Evolutionary conservation across 2,329 filamentous ascomycete species (phyloP), one percentile per base, ranked within the genome.

Genomic region (Sporothrix variecibatus): DNA sequence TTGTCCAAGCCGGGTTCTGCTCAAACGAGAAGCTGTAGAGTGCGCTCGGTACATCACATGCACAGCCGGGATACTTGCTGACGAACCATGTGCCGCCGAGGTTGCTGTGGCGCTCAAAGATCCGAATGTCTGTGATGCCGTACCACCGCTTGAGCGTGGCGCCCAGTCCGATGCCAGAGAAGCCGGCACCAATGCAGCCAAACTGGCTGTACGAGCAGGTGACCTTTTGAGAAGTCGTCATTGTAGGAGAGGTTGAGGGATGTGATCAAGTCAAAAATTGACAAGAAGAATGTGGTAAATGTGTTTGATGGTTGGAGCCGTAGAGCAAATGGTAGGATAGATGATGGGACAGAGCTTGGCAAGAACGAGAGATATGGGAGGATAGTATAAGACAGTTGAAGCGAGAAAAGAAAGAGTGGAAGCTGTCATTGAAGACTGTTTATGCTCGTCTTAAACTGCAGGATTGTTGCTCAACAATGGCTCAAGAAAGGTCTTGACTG

Each of bases 101-200:
- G 12, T 67, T 38, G 12, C 40, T 31, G 23, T 67, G 62, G 4
- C 62, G 62, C n/a, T 67, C 62, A 67, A 67, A 67, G 15, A 67
- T 23, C 3, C 62, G 62, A 1, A 67, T 46, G 38, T 67, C 62
- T 11, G 62, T 67, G 20, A 67, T 67, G 11, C 23, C 40, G 15
- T 67, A 67, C 62, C 62, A 67, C 38, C 62, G 62, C 23, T 67
- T 67, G 38, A 67, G 62, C 62, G 62, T 67, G 3, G 62, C 62
- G 12, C 62, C 62, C n/a, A 67, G 62, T 15, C 62, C 62, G n/a
- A 67, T 67, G 3, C n/a, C 62, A 1, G 62, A 46, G 38, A 67
- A 67, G 4, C 62, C 62, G 38, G 62, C 12, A n/a, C 62, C 62
- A n/a, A 67, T 67, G 62, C 62, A 67, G 23, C 62, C 62, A 49